Evolutionary conservation across 2,329 filamentous ascomycete species (phyloP).

Genomic region (Colletotrichum somersetense): DNA sequence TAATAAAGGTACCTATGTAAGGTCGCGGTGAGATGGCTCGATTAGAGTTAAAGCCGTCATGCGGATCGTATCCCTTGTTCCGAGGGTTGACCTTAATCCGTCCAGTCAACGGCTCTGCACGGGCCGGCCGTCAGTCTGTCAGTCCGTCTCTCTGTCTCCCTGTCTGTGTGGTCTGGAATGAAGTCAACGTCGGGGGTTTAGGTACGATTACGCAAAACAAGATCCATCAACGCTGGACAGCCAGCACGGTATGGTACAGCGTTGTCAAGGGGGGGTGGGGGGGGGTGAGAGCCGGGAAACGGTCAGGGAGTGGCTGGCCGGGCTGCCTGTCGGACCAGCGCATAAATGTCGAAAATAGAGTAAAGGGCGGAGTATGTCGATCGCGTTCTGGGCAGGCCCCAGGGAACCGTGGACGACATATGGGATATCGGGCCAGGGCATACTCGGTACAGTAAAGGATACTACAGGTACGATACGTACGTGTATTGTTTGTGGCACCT

Average conservation of each 20-base stretch:
- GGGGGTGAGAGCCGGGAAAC: neutral
- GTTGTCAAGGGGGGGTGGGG: too few relatives aligned
- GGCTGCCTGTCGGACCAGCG: conserved; percentile 12
- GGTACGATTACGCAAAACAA: neutral
- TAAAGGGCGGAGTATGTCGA: conserved; percentile 24
- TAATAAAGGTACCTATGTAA: neutral
- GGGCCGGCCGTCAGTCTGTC: neutral
- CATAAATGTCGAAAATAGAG: conserved; percentile 35
- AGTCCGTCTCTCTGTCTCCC: too few relatives aligned
- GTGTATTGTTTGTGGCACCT: neutral
- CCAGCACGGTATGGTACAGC: neutral
- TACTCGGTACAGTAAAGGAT: too few relatives aligned
- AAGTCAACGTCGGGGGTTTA: conserved; percentile 19
- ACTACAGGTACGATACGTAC: too few relatives aligned
- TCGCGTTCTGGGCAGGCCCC: conserved; percentile 2
- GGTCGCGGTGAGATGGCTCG: neutral
- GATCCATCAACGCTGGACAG: neutral
- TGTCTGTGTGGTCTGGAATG: conserved; percentile 14
- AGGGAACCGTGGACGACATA: conserved; percentile 1
- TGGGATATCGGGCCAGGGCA: neutral
- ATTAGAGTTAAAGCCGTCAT: conserved; percentile 34
- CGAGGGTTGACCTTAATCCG: conserved; percentile 4
- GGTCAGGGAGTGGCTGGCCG: neutral
- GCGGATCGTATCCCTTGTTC: conserved; percentile 30
- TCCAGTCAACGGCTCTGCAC: neutral